A percentile compares a stretch with the other conserved stretches of the same genome.
phyloP scores from a whole-genome alignment of 2,329 filamentous ascomycete genomes.

The Alternaria sp. region DNA sequence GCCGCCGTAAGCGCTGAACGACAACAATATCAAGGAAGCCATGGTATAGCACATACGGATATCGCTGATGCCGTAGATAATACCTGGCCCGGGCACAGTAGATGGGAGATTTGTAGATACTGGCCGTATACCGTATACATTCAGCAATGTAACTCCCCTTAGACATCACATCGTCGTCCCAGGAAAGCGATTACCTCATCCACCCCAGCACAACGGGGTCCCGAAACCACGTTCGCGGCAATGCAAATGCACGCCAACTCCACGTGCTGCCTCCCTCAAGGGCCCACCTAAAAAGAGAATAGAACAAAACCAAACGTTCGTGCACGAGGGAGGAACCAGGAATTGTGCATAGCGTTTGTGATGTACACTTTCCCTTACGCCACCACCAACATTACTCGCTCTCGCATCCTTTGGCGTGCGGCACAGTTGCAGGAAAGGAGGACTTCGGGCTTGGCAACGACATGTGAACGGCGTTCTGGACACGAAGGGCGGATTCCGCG shows the following conservation, averaged over 20 bases:
- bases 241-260: neutral
- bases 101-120: neutral
- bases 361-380: neutral
- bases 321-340: neutral
- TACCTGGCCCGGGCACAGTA: neutral
- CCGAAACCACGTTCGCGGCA: neutral
- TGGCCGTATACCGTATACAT: neutral
- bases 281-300: neutral
- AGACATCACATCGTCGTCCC: neutral
- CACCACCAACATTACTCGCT: neutral
- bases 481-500: neutral
- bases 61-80: neutral
- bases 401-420: neutral
- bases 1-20: neutral
- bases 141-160: neutral
- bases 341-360: neutral
- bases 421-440: neutral
- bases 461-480: neutral
- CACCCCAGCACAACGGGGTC: neutral
- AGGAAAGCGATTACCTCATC: neutral
- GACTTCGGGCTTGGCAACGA: neutral
- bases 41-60: neutral
- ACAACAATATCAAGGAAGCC: neutral
- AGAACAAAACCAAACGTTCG: neutral
- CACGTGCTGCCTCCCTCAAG: neutral